Evolutionary conservation across 2,329 filamentous ascomycete genomes (phyloP).

Genomic region (Arachnomyces sp.): DNA sequence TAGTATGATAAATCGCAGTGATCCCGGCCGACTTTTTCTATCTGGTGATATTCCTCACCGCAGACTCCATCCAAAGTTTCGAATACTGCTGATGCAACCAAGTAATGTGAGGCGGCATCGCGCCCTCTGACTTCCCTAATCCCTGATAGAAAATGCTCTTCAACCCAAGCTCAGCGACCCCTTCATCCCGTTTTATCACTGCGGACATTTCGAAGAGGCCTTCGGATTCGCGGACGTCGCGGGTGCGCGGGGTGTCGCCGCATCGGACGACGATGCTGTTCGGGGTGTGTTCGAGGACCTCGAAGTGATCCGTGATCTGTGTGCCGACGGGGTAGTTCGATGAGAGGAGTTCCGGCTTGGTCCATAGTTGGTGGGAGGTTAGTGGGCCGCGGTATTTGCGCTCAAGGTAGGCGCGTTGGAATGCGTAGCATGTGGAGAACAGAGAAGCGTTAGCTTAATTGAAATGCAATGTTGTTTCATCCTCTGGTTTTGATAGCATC

Average conservation of each 20-base stretch:
- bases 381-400: slow-evolving; percentile 51
- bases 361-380: slow-evolving; percentile 56
- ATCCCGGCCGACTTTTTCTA: slow-evolving; percentile 1
- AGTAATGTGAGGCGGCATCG: slow-evolving; percentile 39
- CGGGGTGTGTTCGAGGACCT: slow-evolving; percentile 57
- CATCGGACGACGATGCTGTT: slow-evolving; percentile 55
- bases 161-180: slow-evolving; percentile 55
- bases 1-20: too few relatives aligned
- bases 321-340: slow-evolving; percentile 56
- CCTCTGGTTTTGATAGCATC: not conserved
- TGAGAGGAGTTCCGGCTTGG: slow-evolving; percentile 44
- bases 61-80: slow-evolving; percentile 50
- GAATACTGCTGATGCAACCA: slow-evolving; percentile 49
- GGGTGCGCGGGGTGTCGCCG: slow-evolving; percentile 55
- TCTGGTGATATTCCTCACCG: slow-evolving; percentile 28
- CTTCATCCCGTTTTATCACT: slow-evolving; percentile 49
- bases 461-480: not conserved
- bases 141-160: slow-evolving; percentile 58
- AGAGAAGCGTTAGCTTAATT: not conserved
- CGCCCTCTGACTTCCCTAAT: slow-evolving; percentile 32
- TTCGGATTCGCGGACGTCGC: slow-evolving; percentile 50
- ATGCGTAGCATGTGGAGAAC: slow-evolving; percentile 28
- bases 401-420: slow-evolving; percentile 51
- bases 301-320: slow-evolving; percentile 61
- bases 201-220: slow-evolving; percentile 60